Evolutionary conservation across 805 yeast species (phyloP).

Genomic region (Candida dajiaensis): DNA sequence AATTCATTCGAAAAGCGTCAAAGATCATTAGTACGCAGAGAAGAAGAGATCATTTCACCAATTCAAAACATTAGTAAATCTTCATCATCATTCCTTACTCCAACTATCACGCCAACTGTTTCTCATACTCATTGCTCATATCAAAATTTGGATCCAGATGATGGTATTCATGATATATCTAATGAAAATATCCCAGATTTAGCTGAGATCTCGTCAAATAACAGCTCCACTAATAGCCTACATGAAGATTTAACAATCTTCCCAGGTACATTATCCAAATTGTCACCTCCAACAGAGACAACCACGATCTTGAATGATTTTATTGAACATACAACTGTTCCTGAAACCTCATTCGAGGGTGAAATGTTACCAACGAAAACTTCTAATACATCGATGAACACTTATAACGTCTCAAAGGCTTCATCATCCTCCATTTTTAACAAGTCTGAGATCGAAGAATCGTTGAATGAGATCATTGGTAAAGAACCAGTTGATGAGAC

Average conservation of each 20-base stretch:
- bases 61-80: slow-evolving; percentile 1
- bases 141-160: slow-evolving; percentile 24
- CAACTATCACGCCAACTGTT: slow-evolving; percentile 7
- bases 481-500: neutral
- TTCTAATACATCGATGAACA: neutral
- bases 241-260: slow-evolving; percentile 7
- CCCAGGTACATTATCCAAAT: slow-evolving; percentile 13
- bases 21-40: slow-evolving; percentile 5
- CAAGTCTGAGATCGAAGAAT: slow-evolving; percentile 19
- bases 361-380: slow-evolving; percentile 3
- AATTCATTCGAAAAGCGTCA: slow-evolving; percentile 12
- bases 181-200: slow-evolving; percentile 19
- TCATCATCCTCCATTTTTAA: slow-evolving; percentile 16
- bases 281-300: neutral
- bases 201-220: slow-evolving; percentile 21
- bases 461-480: slow-evolving; percentile 13
- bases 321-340: slow-evolving; percentile 3
- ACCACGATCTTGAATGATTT: neutral
- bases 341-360: slow-evolving; percentile 3
- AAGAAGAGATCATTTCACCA: slow-evolving; percentile 11
- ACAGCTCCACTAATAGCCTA: slow-evolving; percentile 20
- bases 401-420: neutral
- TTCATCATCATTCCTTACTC: slow-evolving; percentile 1
- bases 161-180: slow-evolving; percentile 12
- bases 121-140: slow-evolving; percentile 7